These are phyloP conservation scores for Adansonia grandidieri DNA, from an alignment of 441 rosid genomes.

Conservation along the genomic window DNA sequence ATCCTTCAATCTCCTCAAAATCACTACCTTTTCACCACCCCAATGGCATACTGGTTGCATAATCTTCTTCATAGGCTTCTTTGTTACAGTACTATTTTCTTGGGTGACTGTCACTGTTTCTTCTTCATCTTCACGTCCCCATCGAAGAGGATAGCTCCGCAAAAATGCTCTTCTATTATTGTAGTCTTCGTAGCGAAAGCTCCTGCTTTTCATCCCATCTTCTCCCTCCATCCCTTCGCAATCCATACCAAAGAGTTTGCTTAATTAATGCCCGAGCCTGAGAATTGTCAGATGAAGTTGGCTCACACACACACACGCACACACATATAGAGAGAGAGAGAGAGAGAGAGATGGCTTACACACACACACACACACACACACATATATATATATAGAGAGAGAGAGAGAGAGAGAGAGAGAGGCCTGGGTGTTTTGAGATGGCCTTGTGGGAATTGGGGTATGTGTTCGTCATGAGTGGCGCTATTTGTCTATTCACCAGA, in stretches of 20 bases:
- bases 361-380: too few relatives aligned
- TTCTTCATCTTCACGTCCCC: conserved; percentile 38
- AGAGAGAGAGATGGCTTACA: too few relatives aligned
- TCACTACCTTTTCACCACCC: conserved; percentile 46
- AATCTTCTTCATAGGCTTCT: conserved; percentile 43
- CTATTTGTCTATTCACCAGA: too few relatives aligned
- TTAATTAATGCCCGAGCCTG: background rate
- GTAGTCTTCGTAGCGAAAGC: conserved; percentile 14
- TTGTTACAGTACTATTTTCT: conserved; percentile 12
- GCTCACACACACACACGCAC: background rate
- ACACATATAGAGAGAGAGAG: background rate
- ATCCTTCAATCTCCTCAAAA: conserved; percentile 49
- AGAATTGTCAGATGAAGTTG: background rate
- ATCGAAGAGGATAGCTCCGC: conserved; percentile 61
- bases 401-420: too few relatives aligned
- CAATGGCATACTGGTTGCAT: conserved; percentile 40
- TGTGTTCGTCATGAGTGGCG: too few relatives aligned
- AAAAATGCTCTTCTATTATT: conserved; percentile 36
- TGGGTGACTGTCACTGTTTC: conserved; percentile 23
- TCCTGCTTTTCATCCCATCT: conserved; percentile 4
- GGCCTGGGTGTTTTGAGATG: too few relatives aligned
- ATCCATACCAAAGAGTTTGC: background rate
- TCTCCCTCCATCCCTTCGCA: conserved; percentile 6
- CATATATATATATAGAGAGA: too few relatives aligned
- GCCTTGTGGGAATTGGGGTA: too few relatives aligned